phyloP scores from a whole-genome alignment of 345 rosid species.

The Bretschneidera sinensis region DNA sequence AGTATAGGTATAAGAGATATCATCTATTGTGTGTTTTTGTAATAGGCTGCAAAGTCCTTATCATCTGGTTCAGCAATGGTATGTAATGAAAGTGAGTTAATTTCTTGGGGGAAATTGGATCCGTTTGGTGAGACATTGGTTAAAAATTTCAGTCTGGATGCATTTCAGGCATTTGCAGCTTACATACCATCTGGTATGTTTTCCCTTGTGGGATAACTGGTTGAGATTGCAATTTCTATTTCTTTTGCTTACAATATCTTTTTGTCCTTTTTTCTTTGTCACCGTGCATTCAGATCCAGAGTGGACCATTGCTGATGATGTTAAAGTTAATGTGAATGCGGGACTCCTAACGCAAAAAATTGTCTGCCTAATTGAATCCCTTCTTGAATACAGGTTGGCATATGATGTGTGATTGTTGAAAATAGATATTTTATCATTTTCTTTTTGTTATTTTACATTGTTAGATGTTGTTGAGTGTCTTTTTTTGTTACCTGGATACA shows the following conservation, averaged over 20 bases:
- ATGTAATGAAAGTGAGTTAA: constrained; percentile 36
- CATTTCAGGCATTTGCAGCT: constrained; percentile 32
- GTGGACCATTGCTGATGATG: constrained; percentile 34
- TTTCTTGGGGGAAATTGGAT: constrained; percentile 39
- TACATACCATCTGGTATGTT: constrained; percentile 52
- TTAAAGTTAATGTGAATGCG: constrained; percentile 27
- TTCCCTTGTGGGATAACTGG: constrained; percentile 8
- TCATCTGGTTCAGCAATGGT: too few relatives aligned
- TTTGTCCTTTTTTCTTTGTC: constrained; percentile 7
- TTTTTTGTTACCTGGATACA: constrained; percentile 24
- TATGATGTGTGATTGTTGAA: too few relatives aligned
- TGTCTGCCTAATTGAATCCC: constrained; percentile 59
- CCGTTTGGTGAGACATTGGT: constrained; percentile 31
- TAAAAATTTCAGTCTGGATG: constrained; percentile 47
- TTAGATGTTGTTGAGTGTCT: background rate
- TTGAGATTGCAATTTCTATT: constrained; percentile 1
- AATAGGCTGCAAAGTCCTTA: constrained; percentile 70
- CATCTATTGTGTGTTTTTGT: constrained; percentile 2
- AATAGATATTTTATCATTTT: too few relatives aligned
- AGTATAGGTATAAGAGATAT: background rate
- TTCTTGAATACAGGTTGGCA: constrained; percentile 68
- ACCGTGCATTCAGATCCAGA: constrained; percentile 27
- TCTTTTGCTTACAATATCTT: constrained; percentile 8
- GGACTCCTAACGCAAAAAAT: constrained; percentile 54
- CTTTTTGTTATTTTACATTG: background rate